phyloP scores from a whole-genome alignment of 2,329 filamentous ascomycete species.

The Pseudogymnoascus sp. region DNA sequence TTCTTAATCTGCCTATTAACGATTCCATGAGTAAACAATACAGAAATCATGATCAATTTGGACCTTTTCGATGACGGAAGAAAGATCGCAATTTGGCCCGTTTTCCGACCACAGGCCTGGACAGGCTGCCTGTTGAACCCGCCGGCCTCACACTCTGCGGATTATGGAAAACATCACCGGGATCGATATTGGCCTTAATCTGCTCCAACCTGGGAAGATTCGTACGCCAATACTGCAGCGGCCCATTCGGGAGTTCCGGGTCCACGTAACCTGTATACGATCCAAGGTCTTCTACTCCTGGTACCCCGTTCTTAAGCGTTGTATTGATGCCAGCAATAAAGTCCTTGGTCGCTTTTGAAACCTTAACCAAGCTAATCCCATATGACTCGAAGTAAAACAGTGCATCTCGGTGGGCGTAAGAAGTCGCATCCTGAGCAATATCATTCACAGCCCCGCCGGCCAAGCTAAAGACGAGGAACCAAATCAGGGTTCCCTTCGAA shows the following conservation, averaged over 20 bases:
- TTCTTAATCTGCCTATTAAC: too few species aligned
- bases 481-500: constrained; percentile 43
- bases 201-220: constrained; percentile 39
- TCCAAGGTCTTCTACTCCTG: constrained; percentile 31
- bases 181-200: constrained; percentile 46
- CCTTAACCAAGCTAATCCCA: constrained; percentile 39
- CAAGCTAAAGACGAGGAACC: constrained; percentile 56
- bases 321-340: constrained; percentile 46
- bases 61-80: too few species aligned
- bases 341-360: constrained; percentile 37
- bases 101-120: neutral
- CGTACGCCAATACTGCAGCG: constrained; percentile 42
- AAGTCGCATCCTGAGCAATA: constrained; percentile 44
- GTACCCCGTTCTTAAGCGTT: constrained; percentile 31
- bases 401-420: constrained; percentile 56
- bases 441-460: constrained; percentile 52
- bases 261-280: constrained; percentile 59
- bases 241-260: constrained; percentile 33
- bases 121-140: neutral
- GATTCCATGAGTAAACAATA: too few species aligned
- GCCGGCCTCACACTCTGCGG: constrained; percentile 29
- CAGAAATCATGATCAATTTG: too few species aligned
- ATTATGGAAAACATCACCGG: constrained; percentile 47
- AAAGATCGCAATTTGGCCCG: neutral
- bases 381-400: constrained; percentile 57